Percentiles rank a stretch among this genome's conserved stretches.
Conservation (phyloP, 2,329 filamentous ascomycete genomes). For the Endothia cerciana region DNA sequence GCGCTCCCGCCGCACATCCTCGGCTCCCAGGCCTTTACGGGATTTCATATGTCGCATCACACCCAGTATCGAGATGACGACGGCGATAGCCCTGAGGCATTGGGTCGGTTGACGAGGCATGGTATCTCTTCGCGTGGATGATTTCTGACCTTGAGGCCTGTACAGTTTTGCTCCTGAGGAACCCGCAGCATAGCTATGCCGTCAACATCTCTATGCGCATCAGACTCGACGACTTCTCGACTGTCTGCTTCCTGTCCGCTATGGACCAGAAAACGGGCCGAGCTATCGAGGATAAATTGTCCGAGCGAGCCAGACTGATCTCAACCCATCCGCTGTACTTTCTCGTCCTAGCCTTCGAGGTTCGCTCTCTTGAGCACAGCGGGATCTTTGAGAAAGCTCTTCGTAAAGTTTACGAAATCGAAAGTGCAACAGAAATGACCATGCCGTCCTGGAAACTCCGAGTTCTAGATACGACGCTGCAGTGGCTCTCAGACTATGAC, state of each 20-base stretch:
- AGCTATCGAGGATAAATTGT: background rate
- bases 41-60: slow-evolving; percentile 21
- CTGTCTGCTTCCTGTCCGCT: slow-evolving; percentile 11
- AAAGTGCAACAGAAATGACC: slow-evolving; percentile 21
- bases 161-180: slow-evolving; percentile 10
- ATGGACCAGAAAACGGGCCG: slow-evolving; percentile 7
- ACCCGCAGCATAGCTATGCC: slow-evolving; percentile 11
- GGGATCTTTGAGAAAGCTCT: slow-evolving; percentile 15
- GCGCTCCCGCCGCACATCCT: slow-evolving; percentile 7
- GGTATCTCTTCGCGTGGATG: no score
- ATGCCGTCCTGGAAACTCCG: slow-evolving; percentile 15
- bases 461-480: background rate
- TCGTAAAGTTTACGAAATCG: slow-evolving; percentile 14
- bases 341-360: slow-evolving; percentile 13
- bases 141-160: background rate
- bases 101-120: background rate
- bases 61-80: slow-evolving; percentile 6
- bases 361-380: slow-evolving; percentile 11
- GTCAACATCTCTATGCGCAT: slow-evolving; percentile 20
- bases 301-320: slow-evolving; percentile 7
- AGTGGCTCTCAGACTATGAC: slow-evolving; percentile 22
- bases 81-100: slow-evolving; percentile 1
- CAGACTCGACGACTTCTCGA: slow-evolving; percentile 11
- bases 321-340: slow-evolving; percentile 15
- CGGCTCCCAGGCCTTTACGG: background rate